Evolutionary conservation across 176 grass and related monocot species (phyloP).

Genomic region (Triticum dicoccoides): DNA sequence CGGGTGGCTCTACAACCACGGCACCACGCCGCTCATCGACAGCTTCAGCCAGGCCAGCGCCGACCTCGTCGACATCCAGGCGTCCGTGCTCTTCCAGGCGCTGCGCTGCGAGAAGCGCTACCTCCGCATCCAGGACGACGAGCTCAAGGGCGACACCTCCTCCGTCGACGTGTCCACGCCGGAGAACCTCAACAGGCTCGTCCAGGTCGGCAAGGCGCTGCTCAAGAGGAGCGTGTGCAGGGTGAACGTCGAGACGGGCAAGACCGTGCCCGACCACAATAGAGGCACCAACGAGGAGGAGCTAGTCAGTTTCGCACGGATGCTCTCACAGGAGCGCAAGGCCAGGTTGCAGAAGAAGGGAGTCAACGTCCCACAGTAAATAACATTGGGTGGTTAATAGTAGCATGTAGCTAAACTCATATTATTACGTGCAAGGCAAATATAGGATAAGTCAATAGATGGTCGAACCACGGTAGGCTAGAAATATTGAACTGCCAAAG

Average conservation of each 20-base stretch:
- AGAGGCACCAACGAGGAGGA: constrained; percentile 53
- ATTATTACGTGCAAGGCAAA: no score
- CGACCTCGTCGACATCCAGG: constrained; percentile 72
- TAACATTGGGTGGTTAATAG: no score
- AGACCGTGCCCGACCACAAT: not conserved
- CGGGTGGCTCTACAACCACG: constrained; percentile 51
- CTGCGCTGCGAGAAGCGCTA: not conserved
- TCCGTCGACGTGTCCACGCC: constrained; percentile 38
- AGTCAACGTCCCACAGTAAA: not conserved
- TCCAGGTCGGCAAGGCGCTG: constrained; percentile 38
- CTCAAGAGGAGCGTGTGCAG: constrained; percentile 35
- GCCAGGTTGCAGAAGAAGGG: constrained; percentile 22
- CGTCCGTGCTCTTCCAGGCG: not conserved
- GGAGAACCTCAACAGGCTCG: constrained; percentile 40
- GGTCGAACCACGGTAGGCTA: no score
- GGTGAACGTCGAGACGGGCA: constrained; percentile 55
- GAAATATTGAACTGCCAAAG: no score
- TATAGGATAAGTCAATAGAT: no score
- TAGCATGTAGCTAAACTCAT: no score
- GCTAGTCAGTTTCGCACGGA: constrained; percentile 18
- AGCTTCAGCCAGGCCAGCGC: constrained; percentile 55
- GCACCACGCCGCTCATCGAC: constrained; percentile 54
- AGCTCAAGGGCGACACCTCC: constrained; percentile 7
- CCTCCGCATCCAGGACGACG: constrained; percentile 58
- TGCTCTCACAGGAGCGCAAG: constrained; percentile 28